phyloP scores from a whole-genome alignment of 352 stramenopile species.

The Aphanomyces astaci region DNA sequence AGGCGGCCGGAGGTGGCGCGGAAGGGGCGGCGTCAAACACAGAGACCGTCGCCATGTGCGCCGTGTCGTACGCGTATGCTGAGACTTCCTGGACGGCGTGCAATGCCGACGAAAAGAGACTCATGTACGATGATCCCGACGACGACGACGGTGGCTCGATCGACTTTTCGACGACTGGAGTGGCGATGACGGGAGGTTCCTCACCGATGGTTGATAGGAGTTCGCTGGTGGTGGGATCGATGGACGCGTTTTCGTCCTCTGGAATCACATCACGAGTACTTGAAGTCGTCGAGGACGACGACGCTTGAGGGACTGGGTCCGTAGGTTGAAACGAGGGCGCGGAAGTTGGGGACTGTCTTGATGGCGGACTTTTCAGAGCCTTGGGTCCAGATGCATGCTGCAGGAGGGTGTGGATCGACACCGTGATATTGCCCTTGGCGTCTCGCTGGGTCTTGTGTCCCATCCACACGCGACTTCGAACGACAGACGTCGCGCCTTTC shows the following conservation, averaged over 20 bases:
- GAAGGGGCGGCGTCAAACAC: neutral
- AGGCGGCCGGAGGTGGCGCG: no score
- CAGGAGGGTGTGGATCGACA: neutral
- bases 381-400: neutral
- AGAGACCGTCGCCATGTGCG: conserved; percentile 16
- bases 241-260: no score
- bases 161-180: neutral
- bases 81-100: conserved; percentile 23
- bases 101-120: conserved; percentile 9
- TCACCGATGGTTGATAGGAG: no score
- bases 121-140: neutral
- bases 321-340: no score
- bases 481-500: conserved; percentile 52
- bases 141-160: neutral
- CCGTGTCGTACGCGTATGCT: conserved; percentile 19
- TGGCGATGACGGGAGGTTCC: neutral
- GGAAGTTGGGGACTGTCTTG: no score
- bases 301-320: no score
- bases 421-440: neutral
- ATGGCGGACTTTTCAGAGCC: neutral
- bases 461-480: conserved; percentile 79
- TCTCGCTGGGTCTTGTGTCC: conserved; percentile 23
- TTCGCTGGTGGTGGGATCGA: no score
- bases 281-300: no score
- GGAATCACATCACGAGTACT: no score